Base-by-base conservation (phyloP, 176 grass and related monocot species). In the Cenchrus purpureus region DNA sequence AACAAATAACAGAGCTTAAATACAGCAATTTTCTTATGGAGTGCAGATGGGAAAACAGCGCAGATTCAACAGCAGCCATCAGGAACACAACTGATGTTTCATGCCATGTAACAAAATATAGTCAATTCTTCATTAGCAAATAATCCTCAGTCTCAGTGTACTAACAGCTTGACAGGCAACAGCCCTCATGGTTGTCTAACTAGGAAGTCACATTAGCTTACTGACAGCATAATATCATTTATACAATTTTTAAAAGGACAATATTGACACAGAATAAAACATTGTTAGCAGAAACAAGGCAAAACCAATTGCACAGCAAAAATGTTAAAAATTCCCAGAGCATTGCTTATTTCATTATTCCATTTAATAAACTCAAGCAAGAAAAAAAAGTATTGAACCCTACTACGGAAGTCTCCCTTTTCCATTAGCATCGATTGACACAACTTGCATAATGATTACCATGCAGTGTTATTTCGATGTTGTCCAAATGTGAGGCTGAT, bases 1-100 rank as follows among this genome's bases (percentile, higher is more conserved):
- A 89, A 71, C 75, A 88, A 82, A 80, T 50, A 76, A 73, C 55
- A 87, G 37, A 82, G 64, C 16, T 85, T 51, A 29, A 82, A 88
- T 72, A 19, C 58, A 88, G 19, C 28, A 42, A 67, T 37, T 32
- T 10, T 68, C 61, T 56, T 57, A 31, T 51, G 12, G 17, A 64
- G 37, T 15, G 5, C 7, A 66, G 29, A 55, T 73, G 31, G 13
- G 28, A 31, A 48, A 25, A 69, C 3, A 55, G 43, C 48, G 43
- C 53, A 19, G 13, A 49, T 16, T 8, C 11, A 67, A 44, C 8
- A 65, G 65, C 45, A 57, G 34, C 28, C 9, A 55, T 37, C 44
- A 77, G 8, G 1, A 42, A 61, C 10, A 15, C 37, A 65, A 46
- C 9, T 40, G 9, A 67, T 53, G 15, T 32, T 70, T 48, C 72